phyloP scores from a whole-genome alignment of 1,284 basidiomycete species.

The Pseudozyma sp. region DNA sequence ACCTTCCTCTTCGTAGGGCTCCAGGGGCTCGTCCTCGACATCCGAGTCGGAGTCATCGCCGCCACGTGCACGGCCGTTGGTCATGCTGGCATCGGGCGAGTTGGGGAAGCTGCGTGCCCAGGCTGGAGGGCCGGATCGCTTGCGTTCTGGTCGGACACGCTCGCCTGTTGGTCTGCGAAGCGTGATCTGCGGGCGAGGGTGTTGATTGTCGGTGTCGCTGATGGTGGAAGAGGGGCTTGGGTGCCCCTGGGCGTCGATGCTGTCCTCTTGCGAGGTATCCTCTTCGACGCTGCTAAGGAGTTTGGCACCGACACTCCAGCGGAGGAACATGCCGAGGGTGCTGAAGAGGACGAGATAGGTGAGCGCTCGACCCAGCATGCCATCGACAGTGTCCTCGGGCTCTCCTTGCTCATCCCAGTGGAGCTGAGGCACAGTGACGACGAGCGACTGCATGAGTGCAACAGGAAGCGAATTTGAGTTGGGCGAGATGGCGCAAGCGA shows the following conservation, averaged over 20 bases:
- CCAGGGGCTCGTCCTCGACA: conserved; percentile 49
- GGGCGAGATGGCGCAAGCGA: conserved; percentile 66
- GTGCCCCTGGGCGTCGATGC: neutral
- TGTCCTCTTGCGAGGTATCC: conserved; percentile 32
- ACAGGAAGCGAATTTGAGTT: conserved; percentile 94
- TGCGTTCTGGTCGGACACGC: conserved; percentile 15
- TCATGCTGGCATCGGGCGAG: conserved; percentile 45
- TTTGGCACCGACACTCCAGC: conserved; percentile 70
- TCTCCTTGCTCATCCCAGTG: conserved; percentile 77
- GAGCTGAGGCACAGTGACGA: conserved; percentile 83
- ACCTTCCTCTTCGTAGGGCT: conserved; percentile 41
- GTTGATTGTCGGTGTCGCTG: conserved; percentile 8
- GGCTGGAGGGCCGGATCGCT: conserved; percentile 37
- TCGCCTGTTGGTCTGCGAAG: conserved; percentile 53
- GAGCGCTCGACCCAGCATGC: conserved; percentile 90
- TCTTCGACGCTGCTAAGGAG: conserved; percentile 69
- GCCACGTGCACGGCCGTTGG: conserved; percentile 15
- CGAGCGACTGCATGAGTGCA: conserved; percentile 89
- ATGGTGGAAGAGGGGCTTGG: conserved; percentile 2
- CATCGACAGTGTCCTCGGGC: conserved; percentile 80
- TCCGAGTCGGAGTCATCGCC: conserved; percentile 45
- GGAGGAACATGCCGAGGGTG: conserved; percentile 83
- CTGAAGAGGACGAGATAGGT: conserved; percentile 93
- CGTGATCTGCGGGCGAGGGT: conserved; percentile 32
- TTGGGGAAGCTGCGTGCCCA: conserved; percentile 60